Evolutionary conservation across 164 flowering plant genomes (phyloP).

Genomic region (Annona squamosa): DNA sequence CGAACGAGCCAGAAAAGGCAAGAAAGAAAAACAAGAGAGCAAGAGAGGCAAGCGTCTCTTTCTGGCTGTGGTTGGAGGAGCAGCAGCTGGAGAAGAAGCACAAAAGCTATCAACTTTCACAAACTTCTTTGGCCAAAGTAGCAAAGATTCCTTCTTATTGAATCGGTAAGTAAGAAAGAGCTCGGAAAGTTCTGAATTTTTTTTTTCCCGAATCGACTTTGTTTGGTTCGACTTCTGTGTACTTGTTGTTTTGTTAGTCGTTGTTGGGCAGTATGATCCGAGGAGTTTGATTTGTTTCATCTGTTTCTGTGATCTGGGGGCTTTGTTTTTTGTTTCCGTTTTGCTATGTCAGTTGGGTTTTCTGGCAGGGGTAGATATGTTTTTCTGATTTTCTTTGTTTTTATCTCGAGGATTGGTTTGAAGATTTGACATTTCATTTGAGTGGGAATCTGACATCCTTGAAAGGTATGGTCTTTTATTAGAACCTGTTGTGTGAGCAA

Average conservation of each 20-base stretch:
- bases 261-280: background rate
- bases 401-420: background rate
- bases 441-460: background rate
- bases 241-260: background rate
- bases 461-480: background rate
- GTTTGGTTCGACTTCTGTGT: background rate
- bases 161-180: background rate
- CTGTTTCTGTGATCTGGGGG: background rate
- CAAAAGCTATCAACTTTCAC: background rate
- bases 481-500: background rate
- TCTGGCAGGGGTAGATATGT: background rate
- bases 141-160: background rate
- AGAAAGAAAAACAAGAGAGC: background rate
- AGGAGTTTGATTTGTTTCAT: background rate
- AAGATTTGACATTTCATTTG: background rate
- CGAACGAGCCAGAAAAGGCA: background rate
- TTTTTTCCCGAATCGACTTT: background rate
- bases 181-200: background rate
- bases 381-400: background rate
- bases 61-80: background rate
- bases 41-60: background rate
- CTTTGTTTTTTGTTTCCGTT: too few relatives aligned
- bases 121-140: background rate
- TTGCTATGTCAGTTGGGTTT: too few relatives aligned
- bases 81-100: background rate